Evolutionary conservation across 2,329 filamentous ascomycete genomes (phyloP).

Genomic region (Colletotrichum tofieldiae): DNA sequence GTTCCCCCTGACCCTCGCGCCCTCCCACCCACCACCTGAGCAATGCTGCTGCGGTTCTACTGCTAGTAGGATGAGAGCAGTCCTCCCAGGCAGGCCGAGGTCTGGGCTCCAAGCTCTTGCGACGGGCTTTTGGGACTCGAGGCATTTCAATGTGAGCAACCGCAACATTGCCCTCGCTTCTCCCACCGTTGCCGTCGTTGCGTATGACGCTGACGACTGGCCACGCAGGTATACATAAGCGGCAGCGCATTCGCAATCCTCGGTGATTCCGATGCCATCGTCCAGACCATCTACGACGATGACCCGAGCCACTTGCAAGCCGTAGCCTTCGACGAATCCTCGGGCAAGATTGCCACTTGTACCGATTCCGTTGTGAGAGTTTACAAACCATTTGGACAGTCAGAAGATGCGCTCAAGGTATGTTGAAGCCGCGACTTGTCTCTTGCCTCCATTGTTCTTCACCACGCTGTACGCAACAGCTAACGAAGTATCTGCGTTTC

Average conservation of each 20-base stretch:
- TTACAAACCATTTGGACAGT: conserved; percentile 81
- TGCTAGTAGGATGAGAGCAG: conserved; percentile 77
- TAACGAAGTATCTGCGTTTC: conserved; percentile 26
- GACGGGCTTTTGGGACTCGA: conserved; percentile 80
- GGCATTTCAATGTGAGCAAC: conserved; percentile 78
- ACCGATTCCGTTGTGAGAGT: conserved; percentile 78
- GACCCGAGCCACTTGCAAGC: conserved; percentile 78
- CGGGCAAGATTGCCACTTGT: conserved; percentile 88
- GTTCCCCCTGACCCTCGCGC: background rate
- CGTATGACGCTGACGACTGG: conserved; percentile 34
- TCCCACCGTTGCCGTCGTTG: conserved; percentile 11
- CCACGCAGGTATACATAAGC: conserved; percentile 84
- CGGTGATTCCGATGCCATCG: conserved; percentile 78
- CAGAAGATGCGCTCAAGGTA: conserved; percentile 83
- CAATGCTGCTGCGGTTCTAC: conserved; percentile 32
- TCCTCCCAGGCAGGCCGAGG: conserved; percentile 85
- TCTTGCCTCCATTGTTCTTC: background rate
- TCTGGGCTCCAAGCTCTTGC: conserved; percentile 84
- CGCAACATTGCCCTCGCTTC: background rate
- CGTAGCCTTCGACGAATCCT: conserved; percentile 84
- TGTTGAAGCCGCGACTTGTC: conserved; percentile 18
- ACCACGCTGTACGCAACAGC: background rate
- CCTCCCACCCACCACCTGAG: background rate
- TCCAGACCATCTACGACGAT: conserved; percentile 94
- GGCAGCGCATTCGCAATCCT: conserved; percentile 91